Evolutionary conservation across 78 protist genomes (phyloP), one percentile per base, ranked within the genome.

Genomic region (Polysphondylium violaceum): DNA sequence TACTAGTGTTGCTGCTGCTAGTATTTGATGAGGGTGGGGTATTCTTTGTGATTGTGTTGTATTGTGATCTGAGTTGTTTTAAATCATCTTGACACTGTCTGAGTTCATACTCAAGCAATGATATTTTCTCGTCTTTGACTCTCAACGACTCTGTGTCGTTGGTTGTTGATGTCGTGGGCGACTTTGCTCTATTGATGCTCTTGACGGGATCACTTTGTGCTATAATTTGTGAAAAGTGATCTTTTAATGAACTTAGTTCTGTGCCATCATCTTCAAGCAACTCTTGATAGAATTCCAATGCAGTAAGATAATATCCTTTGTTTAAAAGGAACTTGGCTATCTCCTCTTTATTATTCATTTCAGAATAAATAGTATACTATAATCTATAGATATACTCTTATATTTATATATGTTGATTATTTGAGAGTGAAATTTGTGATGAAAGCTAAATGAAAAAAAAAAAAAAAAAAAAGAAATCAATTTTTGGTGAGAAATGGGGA

Each of bases 231-330:
- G 33, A 9, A 36, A 7, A 2, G 16, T 60, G 14, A 38, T 65
- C 27, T 19, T 27, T 68, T n/a, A 81, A 55, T 36, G 76, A 65
- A 12, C 17, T 40, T 55, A 81, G 19, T 25, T 81, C 89, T 7
- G 89, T 81, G 6, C 89, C 89, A 68, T 74, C 92, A 74, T 50
- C 92, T 51, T 86, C 92, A 19, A 86, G 27, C 27, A 74, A 40
- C 35, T 86, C 92, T 51, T 86, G 92, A 64, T 86, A 43, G 51
- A 86, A 74, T 31, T 86, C 92, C 53, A 86, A 74, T 3, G 92
- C 92, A 25, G 92, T 86, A 8, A 86, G 59, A 31, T 64, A 63
- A n/a, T 86, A 86, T 3, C 85, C 92, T 74, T 86, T 86, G 21
- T 63, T 55, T 53, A 86, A 38, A 25, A 86, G 51, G 74, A 73